Conservation (phyloP, 768 basidiomycete species). For the Pholiota microspora region DNA sequence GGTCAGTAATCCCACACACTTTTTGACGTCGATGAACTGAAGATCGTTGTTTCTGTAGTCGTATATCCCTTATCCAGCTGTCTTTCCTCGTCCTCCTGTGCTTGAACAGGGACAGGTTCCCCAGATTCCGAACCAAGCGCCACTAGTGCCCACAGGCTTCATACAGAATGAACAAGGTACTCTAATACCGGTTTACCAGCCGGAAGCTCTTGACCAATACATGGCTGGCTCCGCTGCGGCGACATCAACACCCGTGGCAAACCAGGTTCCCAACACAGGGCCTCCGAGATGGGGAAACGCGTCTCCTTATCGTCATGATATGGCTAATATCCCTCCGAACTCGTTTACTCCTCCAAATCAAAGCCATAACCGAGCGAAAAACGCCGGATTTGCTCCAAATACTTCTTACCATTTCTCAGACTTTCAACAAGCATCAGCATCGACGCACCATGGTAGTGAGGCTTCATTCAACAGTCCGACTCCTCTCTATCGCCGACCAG, state of each 20-base stretch:
- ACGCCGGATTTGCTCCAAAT: slow-evolving; percentile 8
- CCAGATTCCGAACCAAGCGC: slow-evolving; percentile 40
- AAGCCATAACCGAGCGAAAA: slow-evolving; percentile 7
- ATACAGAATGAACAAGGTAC: slow-evolving; percentile 72
- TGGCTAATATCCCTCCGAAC: background rate
- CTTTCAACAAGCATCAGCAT: slow-evolving; percentile 6
- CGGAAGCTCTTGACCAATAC: slow-evolving; percentile 69
- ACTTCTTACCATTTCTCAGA: slow-evolving; percentile 12
- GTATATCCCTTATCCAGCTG: slow-evolving; percentile 48
- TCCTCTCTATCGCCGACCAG: slow-evolving; percentile 22
- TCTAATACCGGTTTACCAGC: slow-evolving; percentile 68
- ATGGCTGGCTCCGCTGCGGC: slow-evolving; percentile 44
- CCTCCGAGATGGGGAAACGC: slow-evolving; percentile 23
- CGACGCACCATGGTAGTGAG: slow-evolving; percentile 12
- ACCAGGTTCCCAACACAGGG: background rate
- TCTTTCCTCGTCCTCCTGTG: slow-evolving; percentile 31
- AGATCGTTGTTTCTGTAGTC: slow-evolving; percentile 28
- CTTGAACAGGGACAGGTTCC: slow-evolving; percentile 28
- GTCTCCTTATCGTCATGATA: slow-evolving; percentile 11
- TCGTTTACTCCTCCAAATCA: background rate
- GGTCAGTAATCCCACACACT: slow-evolving; percentile 31
- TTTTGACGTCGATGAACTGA: background rate
- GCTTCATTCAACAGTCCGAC: slow-evolving; percentile 7
- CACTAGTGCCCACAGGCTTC: slow-evolving; percentile 64
- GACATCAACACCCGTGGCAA: slow-evolving; percentile 19